Percentiles rank a stretch among this genome's conserved stretches.
Evolutionary conservation across 2,329 filamentous ascomycete species (phyloP).

Genomic region (Xylariales sp.): DNA sequence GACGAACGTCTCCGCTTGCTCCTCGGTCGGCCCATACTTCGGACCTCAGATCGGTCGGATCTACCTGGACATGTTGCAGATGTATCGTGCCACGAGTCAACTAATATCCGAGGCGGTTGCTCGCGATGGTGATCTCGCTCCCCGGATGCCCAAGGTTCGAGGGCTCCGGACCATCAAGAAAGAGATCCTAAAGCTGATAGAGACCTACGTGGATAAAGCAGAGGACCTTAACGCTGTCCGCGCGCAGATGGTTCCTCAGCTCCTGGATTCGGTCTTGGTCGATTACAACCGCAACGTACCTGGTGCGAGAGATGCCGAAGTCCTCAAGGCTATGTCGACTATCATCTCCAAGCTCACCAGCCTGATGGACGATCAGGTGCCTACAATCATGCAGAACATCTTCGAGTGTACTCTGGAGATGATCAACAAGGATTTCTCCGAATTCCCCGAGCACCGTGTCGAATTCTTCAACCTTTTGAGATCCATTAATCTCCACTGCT

Average conservation of each 20-base stretch:
- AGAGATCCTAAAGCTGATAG: slow-evolving; percentile 96
- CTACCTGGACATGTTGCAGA: slow-evolving; percentile 97
- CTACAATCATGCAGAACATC: slow-evolving; percentile 95
- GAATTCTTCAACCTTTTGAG: slow-evolving; percentile 97
- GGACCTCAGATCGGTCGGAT: slow-evolving; percentile 97
- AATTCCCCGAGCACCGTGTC: slow-evolving; percentile 97
- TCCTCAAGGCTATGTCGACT: slow-evolving; percentile 94
- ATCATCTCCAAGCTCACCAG: slow-evolving; percentile 93
- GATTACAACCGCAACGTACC: slow-evolving; percentile 98
- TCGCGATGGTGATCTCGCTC: slow-evolving; percentile 86
- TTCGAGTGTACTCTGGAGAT: slow-evolving; percentile 98
- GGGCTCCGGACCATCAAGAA: slow-evolving; percentile 98
- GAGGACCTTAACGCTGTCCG: slow-evolving; percentile 94
- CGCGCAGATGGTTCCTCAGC: slow-evolving; percentile 88
- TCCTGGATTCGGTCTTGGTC: slow-evolving; percentile 87
- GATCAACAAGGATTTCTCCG: slow-evolving; percentile 99
- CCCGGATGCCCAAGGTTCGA: slow-evolving; percentile 94
- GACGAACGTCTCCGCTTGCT: slow-evolving; percentile 98
- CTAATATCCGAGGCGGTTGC: slow-evolving; percentile 92
- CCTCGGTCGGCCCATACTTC: slow-evolving; percentile 94
- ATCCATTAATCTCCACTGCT: slow-evolving; percentile 95
- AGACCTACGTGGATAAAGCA: slow-evolving; percentile 96
- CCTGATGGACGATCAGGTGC: slow-evolving; percentile 97
- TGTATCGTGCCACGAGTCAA: slow-evolving; percentile 96
- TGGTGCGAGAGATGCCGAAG: slow-evolving; percentile 91